These are phyloP conservation scores for Stellera chamaejasme DNA, from an alignment of 345 rosid genomes.

Conservation along the genomic window DNA sequence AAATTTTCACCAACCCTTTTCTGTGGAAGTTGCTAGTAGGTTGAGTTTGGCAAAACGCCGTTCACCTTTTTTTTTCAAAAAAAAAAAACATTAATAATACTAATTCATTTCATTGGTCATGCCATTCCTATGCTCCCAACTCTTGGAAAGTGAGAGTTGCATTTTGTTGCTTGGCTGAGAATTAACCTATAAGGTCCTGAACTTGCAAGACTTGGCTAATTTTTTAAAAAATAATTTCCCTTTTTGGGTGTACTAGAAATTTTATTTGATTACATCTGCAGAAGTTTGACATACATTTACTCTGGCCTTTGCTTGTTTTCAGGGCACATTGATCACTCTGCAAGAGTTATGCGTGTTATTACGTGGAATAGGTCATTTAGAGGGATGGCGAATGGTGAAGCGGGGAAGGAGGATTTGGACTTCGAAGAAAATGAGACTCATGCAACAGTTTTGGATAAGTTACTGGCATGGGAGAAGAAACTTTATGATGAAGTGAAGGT, in stretches of 20 bases:
- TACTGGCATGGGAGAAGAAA: conserved; percentile 96
- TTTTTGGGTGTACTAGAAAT: too few relatives aligned
- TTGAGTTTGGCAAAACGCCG: too few relatives aligned
- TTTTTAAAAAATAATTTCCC: neutral
- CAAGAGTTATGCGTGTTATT: conserved; percentile 87
- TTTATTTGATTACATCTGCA: too few relatives aligned
- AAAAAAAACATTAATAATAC: too few relatives aligned
- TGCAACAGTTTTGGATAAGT: conserved; percentile 88
- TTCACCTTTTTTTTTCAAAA: too few relatives aligned
- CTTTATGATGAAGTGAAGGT: conserved; percentile 98
- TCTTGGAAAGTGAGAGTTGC: too few relatives aligned
- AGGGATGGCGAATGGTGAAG: conserved; percentile 52
- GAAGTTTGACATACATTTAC: too few relatives aligned
- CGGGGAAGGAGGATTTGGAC: conserved; percentile 58
- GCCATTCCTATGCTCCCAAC: neutral
- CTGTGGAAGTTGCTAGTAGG: too few relatives aligned
- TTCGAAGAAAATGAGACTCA: conserved; percentile 75
- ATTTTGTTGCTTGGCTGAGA: neutral
- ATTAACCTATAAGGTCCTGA: neutral
- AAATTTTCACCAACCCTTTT: neutral
- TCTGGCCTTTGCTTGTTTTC: conserved; percentile 10
- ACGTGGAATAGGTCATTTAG: conserved; percentile 85
- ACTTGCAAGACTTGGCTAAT: neutral
- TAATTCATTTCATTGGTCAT: neutral
- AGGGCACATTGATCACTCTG: conserved; percentile 93